Percentiles rank a stretch among this genome's conserved stretches.
Evolutionary conservation across 768 basidiomycete genomes (phyloP).

Genomic region (Boletellus ananas): DNA sequence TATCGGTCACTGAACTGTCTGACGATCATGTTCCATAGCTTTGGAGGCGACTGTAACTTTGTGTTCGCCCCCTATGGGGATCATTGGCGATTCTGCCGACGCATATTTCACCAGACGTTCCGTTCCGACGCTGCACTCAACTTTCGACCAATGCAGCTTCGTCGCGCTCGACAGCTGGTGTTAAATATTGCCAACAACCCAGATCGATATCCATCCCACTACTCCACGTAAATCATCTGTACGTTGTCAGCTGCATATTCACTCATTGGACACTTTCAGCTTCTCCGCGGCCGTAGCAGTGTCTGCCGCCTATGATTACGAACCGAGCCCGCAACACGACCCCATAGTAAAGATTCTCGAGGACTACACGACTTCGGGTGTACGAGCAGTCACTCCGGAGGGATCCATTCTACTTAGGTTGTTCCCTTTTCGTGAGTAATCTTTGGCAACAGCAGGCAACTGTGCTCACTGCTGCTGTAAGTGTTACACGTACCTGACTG

Average conservation of each 20-base stretch:
- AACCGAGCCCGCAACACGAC: slow-evolving; percentile 1
- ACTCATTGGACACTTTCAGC: not conserved
- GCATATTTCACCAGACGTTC: slow-evolving; percentile 12
- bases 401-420: not conserved
- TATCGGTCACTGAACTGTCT: too few species aligned
- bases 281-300: slow-evolving; percentile 4
- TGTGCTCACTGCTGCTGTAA: not conserved
- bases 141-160: slow-evolving; percentile 6
- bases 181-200: not conserved
- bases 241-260: not conserved
- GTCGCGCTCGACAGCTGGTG: slow-evolving; percentile 2
- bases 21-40: not conserved
- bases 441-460: not conserved
- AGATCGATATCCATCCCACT: not conserved
- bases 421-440: slow-evolving; percentile 8
- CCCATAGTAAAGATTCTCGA: slow-evolving; percentile 1
- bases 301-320: slow-evolving; percentile 6
- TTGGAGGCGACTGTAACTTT: slow-evolving; percentile 5
- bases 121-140: slow-evolving; percentile 2
- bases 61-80: slow-evolving; percentile 4
- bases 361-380: not conserved
- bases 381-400: not conserved
- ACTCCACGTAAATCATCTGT: not conserved
- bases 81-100: slow-evolving; percentile 9
- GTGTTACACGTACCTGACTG: slow-evolving; percentile 23